phyloP scores from a whole-genome alignment of 805 yeast genomes.

The Candida palmyrensis region DNA sequence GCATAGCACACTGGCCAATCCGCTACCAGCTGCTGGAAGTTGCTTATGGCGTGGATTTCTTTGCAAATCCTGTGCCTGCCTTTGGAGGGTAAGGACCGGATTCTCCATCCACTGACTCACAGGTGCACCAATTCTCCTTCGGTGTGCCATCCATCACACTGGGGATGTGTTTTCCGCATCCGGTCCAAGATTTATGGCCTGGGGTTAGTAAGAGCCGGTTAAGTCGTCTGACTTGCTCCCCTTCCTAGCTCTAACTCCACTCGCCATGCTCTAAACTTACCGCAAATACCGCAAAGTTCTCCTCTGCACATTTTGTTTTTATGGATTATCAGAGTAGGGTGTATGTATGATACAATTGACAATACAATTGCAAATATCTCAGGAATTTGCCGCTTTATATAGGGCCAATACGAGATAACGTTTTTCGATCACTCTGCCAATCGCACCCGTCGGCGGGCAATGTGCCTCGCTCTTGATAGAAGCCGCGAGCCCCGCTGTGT shows the following conservation, averaged over 20 bases:
- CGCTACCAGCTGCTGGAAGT: too few relatives aligned
- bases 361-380: too few relatives aligned
- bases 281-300: slow-evolving; percentile 33
- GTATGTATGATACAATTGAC: too few relatives aligned
- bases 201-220: too few relatives aligned
- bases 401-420: too few relatives aligned
- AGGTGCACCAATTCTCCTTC: slow-evolving; percentile 48
- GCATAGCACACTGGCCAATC: too few relatives aligned
- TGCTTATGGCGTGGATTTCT: slow-evolving; percentile 6
- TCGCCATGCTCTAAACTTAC: slow-evolving; percentile 5
- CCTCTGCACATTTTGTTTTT: slow-evolving; percentile 32
- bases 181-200: slow-evolving; percentile 58
- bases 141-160: slow-evolving; percentile 51
- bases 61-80: slow-evolving; percentile 58
- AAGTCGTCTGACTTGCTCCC: not conserved
- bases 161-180: slow-evolving; percentile 55
- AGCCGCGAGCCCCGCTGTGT: too few relatives aligned
- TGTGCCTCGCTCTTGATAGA: too few relatives aligned
- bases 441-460: too few relatives aligned
- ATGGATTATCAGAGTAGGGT: too few relatives aligned
- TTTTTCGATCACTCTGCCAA: too few relatives aligned
- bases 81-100: slow-evolving; percentile 50
- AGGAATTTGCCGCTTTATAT: too few relatives aligned
- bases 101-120: slow-evolving; percentile 39
- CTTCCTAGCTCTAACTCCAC: not conserved